Percentiles rank a stretch among this genome's conserved stretches.
These are phyloP conservation scores for Yamadazyma ubonensis DNA, from an alignment of 805 yeast genomes.

Conservation along the genomic window DNA sequence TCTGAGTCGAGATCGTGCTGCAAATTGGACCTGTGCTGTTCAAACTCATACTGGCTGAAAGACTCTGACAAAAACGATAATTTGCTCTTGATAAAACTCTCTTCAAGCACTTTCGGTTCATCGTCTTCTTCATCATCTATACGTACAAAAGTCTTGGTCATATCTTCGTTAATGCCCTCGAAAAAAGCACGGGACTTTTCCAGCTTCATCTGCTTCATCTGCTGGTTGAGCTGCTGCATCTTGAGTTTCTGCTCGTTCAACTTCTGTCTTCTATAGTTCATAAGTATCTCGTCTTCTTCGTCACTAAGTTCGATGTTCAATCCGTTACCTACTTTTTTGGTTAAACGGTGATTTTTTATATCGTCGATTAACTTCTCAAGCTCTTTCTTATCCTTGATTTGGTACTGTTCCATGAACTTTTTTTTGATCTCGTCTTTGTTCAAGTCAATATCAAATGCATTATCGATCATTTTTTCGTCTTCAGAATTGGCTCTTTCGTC, in stretches of 20 bases:
- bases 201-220: constrained; percentile 45
- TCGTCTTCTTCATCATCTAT: constrained; percentile 22
- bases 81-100: constrained; percentile 55
- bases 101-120: constrained; percentile 41
- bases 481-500: constrained; percentile 64
- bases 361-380: constrained; percentile 69
- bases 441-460: constrained; percentile 54
- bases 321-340: constrained; percentile 54
- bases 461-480: constrained; percentile 77
- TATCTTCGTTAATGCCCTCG: constrained; percentile 31
- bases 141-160: constrained; percentile 17
- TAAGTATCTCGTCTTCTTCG: constrained; percentile 64
- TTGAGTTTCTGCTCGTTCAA: constrained; percentile 48
- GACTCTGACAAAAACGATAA: constrained; percentile 49
- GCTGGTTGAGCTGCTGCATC: constrained; percentile 46
- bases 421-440: constrained; percentile 59
- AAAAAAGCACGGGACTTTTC: constrained; percentile 67
- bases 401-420: constrained; percentile 58
- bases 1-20: constrained; percentile 39
- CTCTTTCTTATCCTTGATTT: constrained; percentile 59
- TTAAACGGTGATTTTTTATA: constrained; percentile 67
- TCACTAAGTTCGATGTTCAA: constrained; percentile 67
- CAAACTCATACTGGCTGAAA: constrained; percentile 31
- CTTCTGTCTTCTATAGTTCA: constrained; percentile 45
- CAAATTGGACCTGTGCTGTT: constrained; percentile 28